phyloP scores from a whole-genome alignment of 2,329 filamentous ascomycete genomes.

The Penicillium capsulatum region DNA sequence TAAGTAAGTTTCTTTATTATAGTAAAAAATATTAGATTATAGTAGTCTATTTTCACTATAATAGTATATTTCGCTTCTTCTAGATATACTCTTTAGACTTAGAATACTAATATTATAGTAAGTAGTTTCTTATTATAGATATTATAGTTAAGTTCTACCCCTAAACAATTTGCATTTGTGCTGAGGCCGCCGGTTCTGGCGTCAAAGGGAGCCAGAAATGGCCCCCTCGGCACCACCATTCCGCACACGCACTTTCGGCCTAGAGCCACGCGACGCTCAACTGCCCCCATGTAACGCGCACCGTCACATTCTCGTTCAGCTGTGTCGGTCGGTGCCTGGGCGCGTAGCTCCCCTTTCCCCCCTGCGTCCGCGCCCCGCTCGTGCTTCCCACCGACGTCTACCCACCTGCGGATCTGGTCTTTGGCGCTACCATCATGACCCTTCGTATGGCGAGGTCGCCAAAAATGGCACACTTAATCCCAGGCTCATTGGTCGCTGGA shows the following conservation, averaged over 20 bases:
- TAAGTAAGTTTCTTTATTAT: too few species aligned
- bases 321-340: constrained; percentile 1
- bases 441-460: constrained; percentile 6
- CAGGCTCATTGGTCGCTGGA: constrained; percentile 5
- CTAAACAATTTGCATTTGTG: constrained; percentile 17
- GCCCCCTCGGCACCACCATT: constrained; percentile 12
- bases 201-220: constrained; percentile 11
- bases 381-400: constrained; percentile 5
- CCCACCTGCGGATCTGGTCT: constrained; percentile 3
- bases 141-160: too few species aligned
- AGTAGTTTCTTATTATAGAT: too few species aligned
- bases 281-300: constrained; percentile 4
- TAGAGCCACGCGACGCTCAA: constrained; percentile 6
- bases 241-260: constrained; percentile 7
- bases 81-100: too few species aligned
- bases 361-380: not conserved
- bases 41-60: too few species aligned
- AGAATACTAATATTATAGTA: too few species aligned
- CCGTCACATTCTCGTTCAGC: constrained; percentile 5
- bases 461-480: too few species aligned
- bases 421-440: constrained; percentile 5
- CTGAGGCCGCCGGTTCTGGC: constrained; percentile 12
- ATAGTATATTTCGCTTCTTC: too few species aligned
- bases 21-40: too few species aligned
- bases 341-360: constrained; percentile 4